Evolutionary conservation across 257 asterid genomes (phyloP).

Genomic region (Cordia subcordata): DNA sequence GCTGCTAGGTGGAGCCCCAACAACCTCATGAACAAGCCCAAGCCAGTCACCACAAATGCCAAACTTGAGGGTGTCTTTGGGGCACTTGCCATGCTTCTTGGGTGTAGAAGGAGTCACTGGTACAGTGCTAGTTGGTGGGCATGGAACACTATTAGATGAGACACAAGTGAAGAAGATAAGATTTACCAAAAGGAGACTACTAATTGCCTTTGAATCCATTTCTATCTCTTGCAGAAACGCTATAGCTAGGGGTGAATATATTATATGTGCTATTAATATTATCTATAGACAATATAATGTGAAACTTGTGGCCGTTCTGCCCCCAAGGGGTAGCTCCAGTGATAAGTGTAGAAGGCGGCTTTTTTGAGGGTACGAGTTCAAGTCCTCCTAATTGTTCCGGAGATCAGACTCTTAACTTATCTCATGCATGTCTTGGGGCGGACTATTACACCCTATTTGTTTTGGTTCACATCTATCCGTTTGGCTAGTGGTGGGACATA

Average conservation of each 20-base stretch:
- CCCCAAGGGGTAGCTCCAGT: too few species aligned
- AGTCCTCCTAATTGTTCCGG: neutral
- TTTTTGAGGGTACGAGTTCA: too few species aligned
- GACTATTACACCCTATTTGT: too few species aligned
- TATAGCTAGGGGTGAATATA: neutral
- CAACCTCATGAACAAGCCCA: slow-evolving; percentile 69
- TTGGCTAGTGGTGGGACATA: too few species aligned
- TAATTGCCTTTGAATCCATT: slow-evolving; percentile 40
- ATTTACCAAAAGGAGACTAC: slow-evolving; percentile 33
- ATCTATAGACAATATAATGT: neutral
- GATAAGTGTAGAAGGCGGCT: too few species aligned
- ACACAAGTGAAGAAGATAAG: slow-evolving; percentile 39
- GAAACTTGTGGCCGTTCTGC: neutral
- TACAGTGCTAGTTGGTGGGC: slow-evolving; percentile 33
- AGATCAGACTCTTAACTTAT: too few species aligned
- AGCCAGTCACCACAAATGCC: slow-evolving; percentile 91
- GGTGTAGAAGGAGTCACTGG: slow-evolving; percentile 25
- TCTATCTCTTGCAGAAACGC: neutral
- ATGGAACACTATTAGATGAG: slow-evolving; percentile 37
- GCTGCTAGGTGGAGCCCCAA: slow-evolving; percentile 59
- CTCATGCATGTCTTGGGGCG: too few species aligned
- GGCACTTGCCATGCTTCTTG: slow-evolving; percentile 46
- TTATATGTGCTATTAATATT: neutral
- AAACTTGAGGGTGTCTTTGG: slow-evolving; percentile 67
- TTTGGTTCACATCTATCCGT: too few species aligned